These are phyloP conservation scores for Lupinus albus DNA, from an alignment of 306 rosid genomes.

Conservation along the genomic window DNA sequence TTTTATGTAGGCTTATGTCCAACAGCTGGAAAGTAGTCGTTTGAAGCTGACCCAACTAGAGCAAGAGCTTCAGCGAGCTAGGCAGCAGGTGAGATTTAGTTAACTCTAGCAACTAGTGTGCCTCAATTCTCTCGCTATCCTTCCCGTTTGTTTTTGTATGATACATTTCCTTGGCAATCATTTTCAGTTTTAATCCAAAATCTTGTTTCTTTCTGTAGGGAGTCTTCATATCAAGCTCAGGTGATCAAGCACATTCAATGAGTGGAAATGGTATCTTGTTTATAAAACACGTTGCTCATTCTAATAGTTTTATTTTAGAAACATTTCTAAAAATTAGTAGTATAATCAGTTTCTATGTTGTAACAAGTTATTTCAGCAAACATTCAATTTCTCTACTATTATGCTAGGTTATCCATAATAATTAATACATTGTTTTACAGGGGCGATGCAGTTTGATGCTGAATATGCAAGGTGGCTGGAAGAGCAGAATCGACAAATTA, in stretches of 20 bases:
- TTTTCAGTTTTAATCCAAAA: conserved; percentile 29
- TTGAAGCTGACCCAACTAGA: conserved; percentile 91
- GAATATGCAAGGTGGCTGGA: conserved; percentile 95
- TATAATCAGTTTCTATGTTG: conserved; percentile 18
- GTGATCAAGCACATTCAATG: conserved; percentile 85
- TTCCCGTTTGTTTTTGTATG: conserved; percentile 9
- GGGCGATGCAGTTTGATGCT: conserved; percentile 92
- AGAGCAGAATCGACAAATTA: conserved; percentile 86
- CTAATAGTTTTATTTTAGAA: not conserved
- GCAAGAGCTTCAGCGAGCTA: conserved; percentile 98
- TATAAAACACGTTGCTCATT: conserved; percentile 31
- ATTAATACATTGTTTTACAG: conserved; percentile 51
- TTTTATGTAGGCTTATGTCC: conserved; percentile 80
- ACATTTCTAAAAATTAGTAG: not conserved
- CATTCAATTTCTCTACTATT: conserved; percentile 21
- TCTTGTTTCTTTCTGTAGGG: conserved; percentile 58
- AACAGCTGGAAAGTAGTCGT: conserved; percentile 95
- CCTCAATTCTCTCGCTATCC: not conserved
- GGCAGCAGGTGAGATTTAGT: conserved; percentile 76
- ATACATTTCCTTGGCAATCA: conserved; percentile 3
- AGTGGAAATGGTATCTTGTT: conserved; percentile 87
- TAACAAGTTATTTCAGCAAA: conserved; percentile 26
- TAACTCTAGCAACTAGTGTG: conserved; percentile 23
- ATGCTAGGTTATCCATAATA: conserved; percentile 31
- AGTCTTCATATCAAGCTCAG: conserved; percentile 84